A percentile compares a stretch with the other conserved stretches of the same genome.
Evolutionary conservation across 1,139 yeast species (phyloP).

Genomic region (Yarrowia galli): DNA sequence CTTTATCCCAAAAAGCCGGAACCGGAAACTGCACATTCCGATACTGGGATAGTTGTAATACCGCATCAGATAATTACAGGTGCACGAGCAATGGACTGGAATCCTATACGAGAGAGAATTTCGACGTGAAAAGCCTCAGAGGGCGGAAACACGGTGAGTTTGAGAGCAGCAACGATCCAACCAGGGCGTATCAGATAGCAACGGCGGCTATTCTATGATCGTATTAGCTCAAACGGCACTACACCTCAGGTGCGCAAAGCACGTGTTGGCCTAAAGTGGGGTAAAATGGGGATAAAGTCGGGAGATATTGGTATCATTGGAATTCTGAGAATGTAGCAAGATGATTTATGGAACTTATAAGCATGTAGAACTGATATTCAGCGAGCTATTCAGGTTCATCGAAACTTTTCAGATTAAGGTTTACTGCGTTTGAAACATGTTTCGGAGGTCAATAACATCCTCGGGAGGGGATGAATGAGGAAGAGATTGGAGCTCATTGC

Average conservation of each 20-base stretch:
- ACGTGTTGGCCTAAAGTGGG: background rate
- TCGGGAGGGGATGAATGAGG: background rate
- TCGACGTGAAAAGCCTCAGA: background rate
- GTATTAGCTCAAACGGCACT: conserved; percentile 3
- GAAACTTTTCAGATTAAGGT: background rate
- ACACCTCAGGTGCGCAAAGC: background rate
- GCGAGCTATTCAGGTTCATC: too few species aligned
- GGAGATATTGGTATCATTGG: background rate
- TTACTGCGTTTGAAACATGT: background rate
- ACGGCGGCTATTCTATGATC: background rate
- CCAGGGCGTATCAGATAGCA: background rate
- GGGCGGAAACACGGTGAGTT: background rate
- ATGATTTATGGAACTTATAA: too few species aligned
- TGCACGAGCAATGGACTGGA: background rate
- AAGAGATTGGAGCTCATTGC: too few species aligned
- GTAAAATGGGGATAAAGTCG: background rate
- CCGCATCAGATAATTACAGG: too few species aligned
- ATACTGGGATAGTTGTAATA: too few species aligned
- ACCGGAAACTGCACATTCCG: background rate
- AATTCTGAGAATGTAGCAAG: too few species aligned
- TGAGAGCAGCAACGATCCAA: background rate
- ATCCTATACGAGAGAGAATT: background rate
- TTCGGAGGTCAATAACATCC: background rate
- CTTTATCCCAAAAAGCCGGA: background rate
- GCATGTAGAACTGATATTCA: too few species aligned